Base-by-base conservation (phyloP, 352 stramenopile genomes). In the Globisporangium camurandrum region DNA sequence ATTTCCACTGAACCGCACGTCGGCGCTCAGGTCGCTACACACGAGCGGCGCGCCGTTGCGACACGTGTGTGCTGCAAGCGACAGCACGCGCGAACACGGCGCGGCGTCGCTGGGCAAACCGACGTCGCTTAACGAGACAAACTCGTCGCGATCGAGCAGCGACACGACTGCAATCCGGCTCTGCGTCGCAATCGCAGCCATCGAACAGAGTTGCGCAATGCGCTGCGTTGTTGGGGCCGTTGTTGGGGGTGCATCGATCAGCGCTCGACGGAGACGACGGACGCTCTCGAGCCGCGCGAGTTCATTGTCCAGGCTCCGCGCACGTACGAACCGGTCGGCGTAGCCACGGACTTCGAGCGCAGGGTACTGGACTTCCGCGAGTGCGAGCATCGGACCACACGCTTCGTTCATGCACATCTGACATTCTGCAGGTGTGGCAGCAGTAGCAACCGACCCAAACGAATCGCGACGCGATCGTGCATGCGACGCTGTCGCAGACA, bases 181-280 rank as follows among this genome's bases (percentile, higher is more conserved):
- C 37, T 79, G 63, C 4, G 77, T 72, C 11, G 78, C 80, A 40
- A 88, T 93, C 34, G 78, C 67, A 23, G 78, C 76, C 75, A 93
- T 90, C 37, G 75, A 76, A 49, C 71, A 83, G 49, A 91, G 76
- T 47, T 91, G 78, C 27, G 59, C 55, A 26, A 91, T 67, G 22
- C 73, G 68, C 45, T 79, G 66, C 22, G 30, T 34, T n/a, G n/a
- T n/a, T n/a, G n/a, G n/a, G n/a, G n/a, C n/a, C 30, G 65, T 61
- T 4, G 68, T 50, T 42, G 64, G 66, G 0, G 71, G 62, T 1
- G 71, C 69, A 1, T 61, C 69, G 22, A 66, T 58, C 22, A 88
- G 55, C 17, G 66, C 78, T 12, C 63, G 57, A 19, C 62, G 51
- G 27, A 90, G 56, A 17, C 52, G 51, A 14, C 75, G 58, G 17